These are phyloP conservation scores for Scutellospora calospora DNA, from an alignment of 371 early-diverging fungal species.

Conservation along the genomic window DNA sequence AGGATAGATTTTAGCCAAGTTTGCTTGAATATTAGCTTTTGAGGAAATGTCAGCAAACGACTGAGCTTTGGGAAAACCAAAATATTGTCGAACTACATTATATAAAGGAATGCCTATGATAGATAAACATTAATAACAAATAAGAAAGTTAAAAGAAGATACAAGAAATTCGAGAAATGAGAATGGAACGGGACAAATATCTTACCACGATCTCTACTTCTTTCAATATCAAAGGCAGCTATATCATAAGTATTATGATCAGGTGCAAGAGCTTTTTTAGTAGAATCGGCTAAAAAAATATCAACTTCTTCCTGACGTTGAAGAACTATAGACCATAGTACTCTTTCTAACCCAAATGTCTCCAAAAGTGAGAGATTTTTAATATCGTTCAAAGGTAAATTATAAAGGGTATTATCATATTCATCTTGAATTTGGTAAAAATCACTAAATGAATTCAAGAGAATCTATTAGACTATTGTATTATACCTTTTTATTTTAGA, in stretches of 20 bases:
- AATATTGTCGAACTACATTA: conserved; percentile 46
- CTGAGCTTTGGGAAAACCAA: conserved; percentile 36
- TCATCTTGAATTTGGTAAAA: conserved; percentile 2
- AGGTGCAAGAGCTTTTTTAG: too few species aligned
- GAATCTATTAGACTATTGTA: too few species aligned
- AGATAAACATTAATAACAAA: too few species aligned
- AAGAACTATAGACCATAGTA: too few species aligned
- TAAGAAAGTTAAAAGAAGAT: too few species aligned
- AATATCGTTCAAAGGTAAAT: conserved; percentile 1
- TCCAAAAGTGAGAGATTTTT: too few species aligned
- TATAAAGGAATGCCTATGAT: conserved; percentile 34
- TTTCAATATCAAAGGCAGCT: background rate
- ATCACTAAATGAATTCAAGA: background rate
- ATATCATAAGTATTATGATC: too few species aligned
- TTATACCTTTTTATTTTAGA: too few species aligned
- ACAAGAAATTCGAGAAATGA: too few species aligned
- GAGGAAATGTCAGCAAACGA: conserved; percentile 47
- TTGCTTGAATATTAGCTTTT: conserved; percentile 39
- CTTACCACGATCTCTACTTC: background rate
- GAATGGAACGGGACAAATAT: too few species aligned
- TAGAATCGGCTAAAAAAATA: background rate
- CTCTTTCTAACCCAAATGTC: too few species aligned
- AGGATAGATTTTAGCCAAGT: conserved; percentile 43
- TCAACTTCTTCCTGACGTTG: conserved; percentile 18
- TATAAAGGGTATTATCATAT: background rate